These are phyloP conservation scores for Malassezia furfur DNA, from an alignment of 1,284 basidiomycete genomes.

Conservation along the genomic window DNA sequence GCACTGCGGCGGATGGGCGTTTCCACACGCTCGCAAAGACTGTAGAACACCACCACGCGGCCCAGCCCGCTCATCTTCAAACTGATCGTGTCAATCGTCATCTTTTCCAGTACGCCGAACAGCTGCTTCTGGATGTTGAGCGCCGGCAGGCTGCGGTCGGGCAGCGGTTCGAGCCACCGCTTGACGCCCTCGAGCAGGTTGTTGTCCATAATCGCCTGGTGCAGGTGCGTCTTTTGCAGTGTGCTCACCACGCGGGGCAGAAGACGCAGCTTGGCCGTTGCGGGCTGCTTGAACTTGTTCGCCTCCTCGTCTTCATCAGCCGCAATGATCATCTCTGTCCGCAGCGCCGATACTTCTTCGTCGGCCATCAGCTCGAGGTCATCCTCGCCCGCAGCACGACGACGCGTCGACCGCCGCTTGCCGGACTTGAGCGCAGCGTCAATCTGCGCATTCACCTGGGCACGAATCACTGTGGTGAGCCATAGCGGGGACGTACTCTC, in stretches of 20 bases:
- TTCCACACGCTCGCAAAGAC: conserved; percentile 73
- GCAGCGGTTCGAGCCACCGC: conserved; percentile 87
- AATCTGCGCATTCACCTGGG: conserved; percentile 60
- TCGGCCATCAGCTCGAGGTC: conserved; percentile 77
- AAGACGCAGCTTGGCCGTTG: conserved; percentile 72
- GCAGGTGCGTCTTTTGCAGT: conserved; percentile 80
- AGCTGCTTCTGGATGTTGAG: conserved; percentile 91
- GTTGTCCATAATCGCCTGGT: conserved; percentile 88
- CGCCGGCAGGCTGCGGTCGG: conserved; percentile 81
- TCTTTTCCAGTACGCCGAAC: conserved; percentile 64
- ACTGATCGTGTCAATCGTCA: conserved; percentile 82
- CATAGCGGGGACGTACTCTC: not conserved
- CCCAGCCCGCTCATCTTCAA: conserved; percentile 87
- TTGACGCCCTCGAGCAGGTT: conserved; percentile 83
- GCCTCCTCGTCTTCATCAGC: conserved; percentile 74
- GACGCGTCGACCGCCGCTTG: conserved; percentile 61
- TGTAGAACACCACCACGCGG: conserved; percentile 90
- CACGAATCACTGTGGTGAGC: conserved; percentile 7
- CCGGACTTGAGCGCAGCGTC: conserved; percentile 76
- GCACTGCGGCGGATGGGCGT: conserved; percentile 70
- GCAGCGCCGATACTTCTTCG: conserved; percentile 73
- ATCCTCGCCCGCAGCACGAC: conserved; percentile 60
- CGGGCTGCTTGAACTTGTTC: conserved; percentile 73
- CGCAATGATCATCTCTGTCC: conserved; percentile 75
- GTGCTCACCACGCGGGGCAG: conserved; percentile 83